Evolutionary conservation across 2,329 filamentous ascomycete genomes (phyloP), one percentile per base, ranked within the genome.

Genomic region (Ceratocystis variospora): DNA sequence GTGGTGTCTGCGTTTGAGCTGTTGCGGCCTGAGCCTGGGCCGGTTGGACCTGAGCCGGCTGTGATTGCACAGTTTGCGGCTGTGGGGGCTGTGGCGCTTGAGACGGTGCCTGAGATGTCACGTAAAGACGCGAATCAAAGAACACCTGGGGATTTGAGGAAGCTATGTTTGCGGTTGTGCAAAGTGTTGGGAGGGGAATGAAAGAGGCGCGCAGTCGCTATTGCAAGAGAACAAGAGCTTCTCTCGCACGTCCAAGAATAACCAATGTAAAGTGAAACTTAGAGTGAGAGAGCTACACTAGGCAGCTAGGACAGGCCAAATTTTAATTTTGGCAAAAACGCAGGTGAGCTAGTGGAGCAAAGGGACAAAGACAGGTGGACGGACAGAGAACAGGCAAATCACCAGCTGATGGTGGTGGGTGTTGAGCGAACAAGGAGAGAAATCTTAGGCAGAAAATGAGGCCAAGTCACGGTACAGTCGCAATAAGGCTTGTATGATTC

Each of bases 131-230:
- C 63, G 66, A 61, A 64, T 67, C 66, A 67, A 67, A 67, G 63
- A 55, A 63, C 62, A 65, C 63, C 31, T 45, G 62, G n/a, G 61
- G 17, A 25, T 15, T 64, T 41, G 66, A 57, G 63, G 66, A 62
- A 65, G 66, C 55, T 67, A 67, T 71, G 72, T 69, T 71, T 68
- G 68, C 70, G 70, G 71, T 70, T 68, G 69, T 17, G 68, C 68
- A 70, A 69, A 67, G 70, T 66, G 68, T 66, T 70, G 41, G 66
- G 62, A 61, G 63, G 57, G 66, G 63, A 68, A 37, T 63, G 62
- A 57, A 67, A 65, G 64, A 67, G 46, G 61, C 55, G 65, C 53
- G 62, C 41, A 63, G 46, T 46, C 44, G 67, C 67, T 64, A 63
- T 62, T 59, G 65, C 64, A 71, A 71, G 68, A 68, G 61, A 55